Conservation (phyloP, 2,329 filamentous ascomycete genomes). For the Hysterium pulicare region DNA sequence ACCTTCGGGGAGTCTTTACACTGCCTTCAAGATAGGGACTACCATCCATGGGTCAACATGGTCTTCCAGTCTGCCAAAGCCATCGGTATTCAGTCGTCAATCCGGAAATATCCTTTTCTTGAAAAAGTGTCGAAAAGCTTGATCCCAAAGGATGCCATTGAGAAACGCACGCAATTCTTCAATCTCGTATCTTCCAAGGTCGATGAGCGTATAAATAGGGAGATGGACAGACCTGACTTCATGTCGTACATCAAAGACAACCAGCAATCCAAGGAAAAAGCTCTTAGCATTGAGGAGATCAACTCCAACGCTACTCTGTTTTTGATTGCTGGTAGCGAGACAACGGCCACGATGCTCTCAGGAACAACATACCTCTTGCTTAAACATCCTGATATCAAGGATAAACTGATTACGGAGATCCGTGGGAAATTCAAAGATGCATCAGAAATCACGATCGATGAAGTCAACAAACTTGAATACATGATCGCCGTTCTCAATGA, state of each 20-base stretch:
- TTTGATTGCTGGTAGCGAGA: constrained; percentile 45
- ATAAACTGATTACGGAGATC: constrained; percentile 21
- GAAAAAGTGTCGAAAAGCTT: constrained; percentile 10
- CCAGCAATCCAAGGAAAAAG: constrained; percentile 12
- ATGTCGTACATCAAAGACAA: constrained; percentile 24
- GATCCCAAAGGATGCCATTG: neutral
- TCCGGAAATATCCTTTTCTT: constrained; percentile 17
- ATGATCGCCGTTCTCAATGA: constrained; percentile 27
- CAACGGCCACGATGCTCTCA: constrained; percentile 44
- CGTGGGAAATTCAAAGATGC: constrained; percentile 17
- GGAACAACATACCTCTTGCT: constrained; percentile 44
- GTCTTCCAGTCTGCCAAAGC: constrained; percentile 1
- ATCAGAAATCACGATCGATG: constrained; percentile 23
- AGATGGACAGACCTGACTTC: constrained; percentile 23
- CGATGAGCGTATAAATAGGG: constrained; percentile 14
- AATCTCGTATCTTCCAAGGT: constrained; percentile 15
- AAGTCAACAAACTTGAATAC: constrained; percentile 23
- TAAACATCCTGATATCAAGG: constrained; percentile 8
- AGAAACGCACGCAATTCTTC: constrained; percentile 18
- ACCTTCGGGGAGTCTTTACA: constrained; percentile 30
- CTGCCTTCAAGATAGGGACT: constrained; percentile 24
- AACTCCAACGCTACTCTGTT: constrained; percentile 31
- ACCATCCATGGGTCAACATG: constrained; percentile 1
- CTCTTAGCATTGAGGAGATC: constrained; percentile 30
- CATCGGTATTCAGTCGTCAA: constrained; percentile 11